Base-by-base conservation (phyloP, 352 stramenopile genomes). In the Phytophthora quininea region DNA sequence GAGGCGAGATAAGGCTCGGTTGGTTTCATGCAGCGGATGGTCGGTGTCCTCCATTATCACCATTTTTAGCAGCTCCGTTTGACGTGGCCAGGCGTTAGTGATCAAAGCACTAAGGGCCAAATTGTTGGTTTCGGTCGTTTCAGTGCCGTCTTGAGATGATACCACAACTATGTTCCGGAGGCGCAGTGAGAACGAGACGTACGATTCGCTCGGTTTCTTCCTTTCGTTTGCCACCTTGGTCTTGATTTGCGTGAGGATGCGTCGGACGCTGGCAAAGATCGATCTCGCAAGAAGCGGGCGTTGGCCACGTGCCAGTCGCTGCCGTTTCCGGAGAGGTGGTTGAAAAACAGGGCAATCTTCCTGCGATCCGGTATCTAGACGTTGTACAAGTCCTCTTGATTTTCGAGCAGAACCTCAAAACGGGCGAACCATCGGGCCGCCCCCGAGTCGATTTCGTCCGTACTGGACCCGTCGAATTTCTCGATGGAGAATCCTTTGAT, bases 221-320 rank as follows among this genome's bases (percentile, higher is more conserved):
- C 27, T 19, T 14, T 58, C 53, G 6, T 2, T 5, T 6, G 53
- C 53, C 9, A 58, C 53, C 29, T n/a, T 38, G 19, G 19, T 24
- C 19, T n/a, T 30, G 3, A 2, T 37, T 24, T 15, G 15, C 24
- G 47, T 49, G 33, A 49, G 27, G 2, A 7, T 19, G 3, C 51
- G 35, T 10, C 37, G 35, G 27, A 48, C 35, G 24, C 51, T 58
- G 24, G 35, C 37, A 7, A 58, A 29, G n/a, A 24, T 6, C 51
- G 51, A 12, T 43, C 7, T 58, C 37, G 37, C 38, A 19, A 8
- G 37, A 11, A 24, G 19, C 19, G 19, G 19, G 19, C 19, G 51
- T 58, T 58, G 7, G 51, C 37, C 3, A 58, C 19, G 19, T 49
- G 48, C 51, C 51, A 58, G 24, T 58, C n/a, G 24, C 37, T 32